Percentiles rank a stretch among this genome's conserved stretches.
phyloP scores from a whole-genome alignment of 164 flowering plant species.

The Berberis vulgaris region DNA sequence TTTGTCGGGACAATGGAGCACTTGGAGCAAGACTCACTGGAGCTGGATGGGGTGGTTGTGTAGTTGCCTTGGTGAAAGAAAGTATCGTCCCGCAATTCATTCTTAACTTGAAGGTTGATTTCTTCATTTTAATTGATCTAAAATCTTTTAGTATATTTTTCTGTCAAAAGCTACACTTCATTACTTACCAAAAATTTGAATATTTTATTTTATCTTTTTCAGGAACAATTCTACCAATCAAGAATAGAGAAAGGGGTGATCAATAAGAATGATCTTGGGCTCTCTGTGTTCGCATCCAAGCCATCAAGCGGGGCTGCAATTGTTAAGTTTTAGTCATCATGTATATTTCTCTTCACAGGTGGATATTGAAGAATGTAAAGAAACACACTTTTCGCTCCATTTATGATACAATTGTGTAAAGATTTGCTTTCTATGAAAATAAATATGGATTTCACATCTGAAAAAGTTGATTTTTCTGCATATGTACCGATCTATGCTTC shows the following conservation, averaged over 20 bases:
- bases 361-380: no score
- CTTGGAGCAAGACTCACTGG: slow-evolving; percentile 97
- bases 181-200: no score
- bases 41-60: slow-evolving; percentile 99
- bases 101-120: slow-evolving; percentile 60
- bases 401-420: no score
- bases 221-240: slow-evolving; percentile 61
- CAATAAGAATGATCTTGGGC: slow-evolving; percentile 57
- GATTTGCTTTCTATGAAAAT: no score
- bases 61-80: slow-evolving; percentile 82
- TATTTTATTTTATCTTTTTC: slow-evolving; percentile 9
- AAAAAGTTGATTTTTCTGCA: no score
- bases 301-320: slow-evolving; percentile 61
- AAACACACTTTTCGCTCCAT: no score
- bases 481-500: no score
- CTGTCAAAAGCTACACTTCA: background rate
- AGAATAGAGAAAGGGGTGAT: slow-evolving; percentile 71
- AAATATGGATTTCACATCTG: no score
- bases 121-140: background rate
- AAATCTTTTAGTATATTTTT: background rate
- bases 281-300: slow-evolving; percentile 85
- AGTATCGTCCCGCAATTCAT: slow-evolving; percentile 54
- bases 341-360: no score
- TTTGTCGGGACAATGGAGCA: slow-evolving; percentile 70
- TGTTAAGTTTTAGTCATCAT: background rate